Evolutionary conservation across 768 basidiomycete genomes (phyloP).

Genomic region (Lentinula raphanica): DNA sequence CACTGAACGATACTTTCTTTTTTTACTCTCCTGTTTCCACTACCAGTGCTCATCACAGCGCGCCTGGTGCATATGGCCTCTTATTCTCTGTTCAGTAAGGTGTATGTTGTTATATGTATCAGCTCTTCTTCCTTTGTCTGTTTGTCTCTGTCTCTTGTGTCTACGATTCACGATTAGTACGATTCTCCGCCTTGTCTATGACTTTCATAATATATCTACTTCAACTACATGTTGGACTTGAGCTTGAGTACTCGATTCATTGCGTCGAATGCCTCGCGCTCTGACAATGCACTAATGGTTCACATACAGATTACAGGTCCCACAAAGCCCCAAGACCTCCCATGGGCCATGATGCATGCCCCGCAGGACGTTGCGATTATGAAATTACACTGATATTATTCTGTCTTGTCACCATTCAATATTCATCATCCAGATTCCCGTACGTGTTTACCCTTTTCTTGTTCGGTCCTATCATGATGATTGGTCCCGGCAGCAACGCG

Average conservation of each 20-base stretch:
- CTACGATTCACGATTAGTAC: background rate
- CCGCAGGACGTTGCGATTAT: no score
- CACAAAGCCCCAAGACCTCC: no score
- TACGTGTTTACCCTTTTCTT: no score
- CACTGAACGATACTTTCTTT: constrained; percentile 4
- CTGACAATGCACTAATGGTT: no score
- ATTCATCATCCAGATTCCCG: no score
- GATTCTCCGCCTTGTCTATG: background rate
- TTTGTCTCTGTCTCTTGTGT: background rate
- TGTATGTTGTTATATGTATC: background rate
- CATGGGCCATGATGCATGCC: no score
- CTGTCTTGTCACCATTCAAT: no score
- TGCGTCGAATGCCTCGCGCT: no score
- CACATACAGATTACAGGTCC: no score
- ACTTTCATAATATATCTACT: background rate
- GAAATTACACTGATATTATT: no score
- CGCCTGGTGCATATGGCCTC: background rate
- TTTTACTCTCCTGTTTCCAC: constrained; percentile 2
- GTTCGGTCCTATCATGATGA: no score
- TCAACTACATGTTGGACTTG: background rate
- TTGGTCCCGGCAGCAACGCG: no score
- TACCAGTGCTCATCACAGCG: background rate
- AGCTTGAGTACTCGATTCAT: background rate
- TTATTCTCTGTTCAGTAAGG: background rate
- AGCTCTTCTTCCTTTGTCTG: background rate